Base-by-base conservation (phyloP, 1,284 basidiomycete genomes). In the Ceratorhiza oryzae-sativae region DNA sequence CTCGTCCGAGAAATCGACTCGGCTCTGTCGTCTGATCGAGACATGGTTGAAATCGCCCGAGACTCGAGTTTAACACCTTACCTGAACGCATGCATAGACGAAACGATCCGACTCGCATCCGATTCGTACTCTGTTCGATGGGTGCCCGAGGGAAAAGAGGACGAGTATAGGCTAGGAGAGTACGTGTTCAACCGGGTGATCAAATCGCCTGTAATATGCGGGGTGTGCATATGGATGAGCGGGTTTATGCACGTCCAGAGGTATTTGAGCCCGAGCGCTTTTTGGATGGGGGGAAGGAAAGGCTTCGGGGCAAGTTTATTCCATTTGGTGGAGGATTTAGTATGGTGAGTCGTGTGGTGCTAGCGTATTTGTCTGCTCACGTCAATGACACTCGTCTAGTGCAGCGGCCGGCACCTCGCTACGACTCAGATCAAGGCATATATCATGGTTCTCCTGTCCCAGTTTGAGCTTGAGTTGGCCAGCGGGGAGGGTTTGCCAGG, bases 1-100 rank as follows among this genome's bases (percentile, higher is more conserved):
- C 70, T 79, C 8, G 74, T 74, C 1, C n/a, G 72, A 49, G 79
- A 80, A 60, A 51, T 78, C 51, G 73, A 75, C 36, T 15, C 62
- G 0, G 75, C 72, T 68, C 20, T 60, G 32, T 32, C 45, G 12
- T 51, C 68, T 41, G 70, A 61, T 42, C 55, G 61, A 6, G 55
- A 56, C n/a, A 39, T 68, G 5, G 39, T 25, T 4, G 63, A 68
- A 20, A 32, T 68, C 32, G 67, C 36, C 1, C 55, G 55, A 15
- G 67, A 70, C 15, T 70, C 55, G 42, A 36, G 30, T 20, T 53
- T 55, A 20, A 70, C 42, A 42, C 67, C 67, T 18, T 70, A 70
- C 42, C 30, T 70, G 41, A 55, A 70, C 45, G 67, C 67, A 59
- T 58, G 55, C 12, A 32, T 74, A 30, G 60, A 56, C 41, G 73